Evolutionary conservation across 1,139 yeast species (phyloP).

Genomic region (Geotrichum restrictum): DNA sequence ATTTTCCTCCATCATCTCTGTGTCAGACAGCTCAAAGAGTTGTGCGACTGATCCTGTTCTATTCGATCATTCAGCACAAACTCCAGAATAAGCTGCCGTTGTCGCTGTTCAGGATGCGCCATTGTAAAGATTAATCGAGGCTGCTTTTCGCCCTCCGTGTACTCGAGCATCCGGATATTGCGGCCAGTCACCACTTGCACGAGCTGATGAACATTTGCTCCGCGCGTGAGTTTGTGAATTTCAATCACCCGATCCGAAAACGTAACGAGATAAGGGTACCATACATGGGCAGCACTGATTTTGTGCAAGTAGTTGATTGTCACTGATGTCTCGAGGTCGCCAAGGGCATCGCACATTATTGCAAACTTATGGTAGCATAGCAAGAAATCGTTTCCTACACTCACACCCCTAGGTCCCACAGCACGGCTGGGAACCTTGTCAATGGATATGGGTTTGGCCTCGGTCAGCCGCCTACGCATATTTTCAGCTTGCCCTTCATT

Average conservation of each 20-base stretch:
- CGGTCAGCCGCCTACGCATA: slow-evolving; percentile 1
- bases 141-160: neutral
- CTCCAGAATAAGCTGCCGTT: slow-evolving; percentile 13
- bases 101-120: slow-evolving; percentile 15
- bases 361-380: slow-evolving; percentile 22
- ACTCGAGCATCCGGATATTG: slow-evolving; percentile 18
- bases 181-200: slow-evolving; percentile 22
- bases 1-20: no score
- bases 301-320: slow-evolving; percentile 17
- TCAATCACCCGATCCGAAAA: slow-evolving; percentile 20
- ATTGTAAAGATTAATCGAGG: slow-evolving; percentile 11
- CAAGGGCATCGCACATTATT: slow-evolving; percentile 16
- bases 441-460: slow-evolving; percentile 14
- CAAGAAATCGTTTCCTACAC: slow-evolving; percentile 11
- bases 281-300: slow-evolving; percentile 16
- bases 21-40: neutral
- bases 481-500: slow-evolving; percentile 3
- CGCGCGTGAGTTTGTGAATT: slow-evolving; percentile 18
- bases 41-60: neutral
- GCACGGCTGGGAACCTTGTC: slow-evolving; percentile 11
- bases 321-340: slow-evolving; percentile 17
- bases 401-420: slow-evolving; percentile 1
- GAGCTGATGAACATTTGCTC: slow-evolving; percentile 15
- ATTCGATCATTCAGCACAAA: slow-evolving; percentile 11
- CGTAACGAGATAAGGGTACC: slow-evolving; percentile 18